Evolutionary conservation across 2,329 filamentous ascomycete species (phyloP), one percentile per base, ranked within the genome.

Genomic region (Mollisiaceae sp.): DNA sequence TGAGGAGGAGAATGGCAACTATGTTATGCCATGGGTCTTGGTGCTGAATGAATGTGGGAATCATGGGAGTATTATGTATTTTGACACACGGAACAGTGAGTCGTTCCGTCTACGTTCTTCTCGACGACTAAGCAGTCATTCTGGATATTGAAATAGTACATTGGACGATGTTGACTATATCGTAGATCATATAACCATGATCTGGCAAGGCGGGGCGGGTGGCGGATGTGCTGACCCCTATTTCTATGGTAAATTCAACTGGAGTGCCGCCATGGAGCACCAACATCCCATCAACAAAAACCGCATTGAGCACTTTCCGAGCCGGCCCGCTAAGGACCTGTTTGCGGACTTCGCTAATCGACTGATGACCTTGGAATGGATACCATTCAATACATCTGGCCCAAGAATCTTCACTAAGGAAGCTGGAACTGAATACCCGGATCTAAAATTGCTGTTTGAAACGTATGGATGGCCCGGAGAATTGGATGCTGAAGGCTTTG

Each of bases 21-120:
- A 72, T 39, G 69, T 72, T 41, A 61, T 60, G 20, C 69, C 67
- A 20, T 72, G 70, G 69, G 66, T 67, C 38, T 65, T 66, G 35
- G 56, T 59, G 5, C 43, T 72, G 39, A 70, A 50, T 36, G 62
- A 66, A 8, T 62, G 60, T 36, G 69, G 70, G 8, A 70, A 72
- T 50, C 67, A 68, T 59, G 70, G 70, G 9, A 68, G 67, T 56
- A 54, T 72, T 24, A 64, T 72, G 59, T 59, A 71, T 36, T 65
- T 70, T 8, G 63, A 72, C 58, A 72, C 70, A 4, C 63, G 65
- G n/a, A 72, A 64, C 39, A 64, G 70, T 69, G 59, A 64, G 50
- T 35, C 11, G 58, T 65, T 24, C 12, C 18, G n/a, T 39, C 54
- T 24, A 8, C n/a, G 18, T 8, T 18, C 41, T 18, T 43, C 41